Base-by-base conservation (phyloP, 208 protist species). In the Leptomonas seymouri region DNA sequence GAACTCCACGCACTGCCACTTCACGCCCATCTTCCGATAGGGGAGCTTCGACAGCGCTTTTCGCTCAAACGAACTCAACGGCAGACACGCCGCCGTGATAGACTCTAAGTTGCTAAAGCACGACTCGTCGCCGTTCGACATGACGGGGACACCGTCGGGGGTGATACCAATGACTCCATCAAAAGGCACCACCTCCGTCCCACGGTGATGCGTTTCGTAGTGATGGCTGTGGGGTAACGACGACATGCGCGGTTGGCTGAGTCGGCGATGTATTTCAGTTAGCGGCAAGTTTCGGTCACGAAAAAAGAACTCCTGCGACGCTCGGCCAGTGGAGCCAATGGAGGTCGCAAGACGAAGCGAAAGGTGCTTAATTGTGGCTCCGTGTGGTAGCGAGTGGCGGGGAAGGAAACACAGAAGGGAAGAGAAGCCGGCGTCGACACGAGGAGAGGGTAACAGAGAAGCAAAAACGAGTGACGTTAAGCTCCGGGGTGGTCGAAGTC, bases 1-100 rank as follows among this genome's bases (percentile, higher is more conserved):
- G 59, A 91, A 89, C 78, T 94, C 86, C 14, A 91, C 76, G 60
- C 76, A 84, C 31, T 90, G 75, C 84, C 90, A 93, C 65, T 90
- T 87, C 46, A 76, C 56, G 28, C 87, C 90, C 23, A 93, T 58
- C 53, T 69, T 87, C 45, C 50, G 31, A 62, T 79, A 81, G 12
- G 73, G 56, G 21, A 44, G 34, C 11, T 68, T 65, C 5, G n/a
- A 36, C 21, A 51, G 72, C 23, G 46, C 59, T 18, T 60, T 45
- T 12, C 39, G 68, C 31, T 82, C 70, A 46, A 79, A 80, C 36
- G 81, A 84, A 51, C 71, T 81, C 7, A 91, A 73, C 8, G 72
- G 69, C 50, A 80, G 41, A 45, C 54, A 79, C 6, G 54, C 28
- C 8, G 84, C 67, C 14, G 79, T 77, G 30, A 85, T 41, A 3